These are phyloP conservation scores for Actinomucor elegans DNA, from an alignment of 371 early-diverging fungal species.

Conservation along the genomic window DNA sequence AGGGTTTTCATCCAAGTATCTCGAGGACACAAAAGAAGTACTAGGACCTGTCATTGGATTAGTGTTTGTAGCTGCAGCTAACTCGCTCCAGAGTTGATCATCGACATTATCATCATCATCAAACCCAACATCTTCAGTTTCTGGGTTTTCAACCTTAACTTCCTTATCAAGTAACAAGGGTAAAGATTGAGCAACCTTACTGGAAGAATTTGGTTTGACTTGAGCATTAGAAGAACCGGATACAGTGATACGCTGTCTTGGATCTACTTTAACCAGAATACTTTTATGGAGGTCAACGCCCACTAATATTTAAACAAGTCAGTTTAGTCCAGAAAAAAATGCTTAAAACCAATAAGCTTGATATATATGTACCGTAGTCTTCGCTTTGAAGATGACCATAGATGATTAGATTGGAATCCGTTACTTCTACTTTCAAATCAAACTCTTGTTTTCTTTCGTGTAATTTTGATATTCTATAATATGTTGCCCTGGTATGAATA, in stretches of 20 bases:
- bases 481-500: not conserved
- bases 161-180: too few species aligned
- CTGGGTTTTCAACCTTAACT: too few species aligned
- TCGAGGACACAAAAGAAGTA: not conserved
- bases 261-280: constrained; percentile 6
- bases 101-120: not conserved
- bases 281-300: constrained; percentile 27
- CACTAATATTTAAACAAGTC: constrained; percentile 15
- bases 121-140: not conserved
- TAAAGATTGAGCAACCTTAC: too few species aligned
- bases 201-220: not conserved
- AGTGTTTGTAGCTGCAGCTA: not conserved
- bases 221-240: not conserved
- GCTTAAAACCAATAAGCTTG: not conserved
- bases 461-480: constrained; percentile 27
- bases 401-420: constrained; percentile 2
- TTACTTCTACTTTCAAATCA: constrained; percentile 14
- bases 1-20: too few species aligned
- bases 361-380: constrained; percentile 35
- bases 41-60: not conserved
- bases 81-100: not conserved
- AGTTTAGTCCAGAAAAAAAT: too few species aligned
- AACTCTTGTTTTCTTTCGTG: constrained; percentile 20
- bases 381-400: constrained; percentile 36
- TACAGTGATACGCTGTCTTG: constrained; percentile 13